These are phyloP conservation scores for Solanum hybrid DNA, from an alignment of 305 asterid genomes.

Conservation along the genomic window DNA sequence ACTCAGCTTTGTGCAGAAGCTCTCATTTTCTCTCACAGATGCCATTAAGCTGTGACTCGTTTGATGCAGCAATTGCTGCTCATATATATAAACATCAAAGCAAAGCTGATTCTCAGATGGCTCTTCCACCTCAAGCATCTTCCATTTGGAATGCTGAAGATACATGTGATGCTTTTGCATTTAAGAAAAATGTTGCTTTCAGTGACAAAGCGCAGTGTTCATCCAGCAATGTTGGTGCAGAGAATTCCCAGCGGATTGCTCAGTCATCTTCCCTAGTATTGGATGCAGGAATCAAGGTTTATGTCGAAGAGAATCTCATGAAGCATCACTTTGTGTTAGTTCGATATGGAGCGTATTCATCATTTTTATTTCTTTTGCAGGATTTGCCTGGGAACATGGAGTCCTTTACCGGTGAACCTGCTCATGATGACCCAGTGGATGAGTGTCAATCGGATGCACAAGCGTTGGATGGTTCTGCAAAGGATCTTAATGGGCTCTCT, in stretches of 20 bases:
- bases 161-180: slow-evolving; percentile 86
- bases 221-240: slow-evolving; percentile 18
- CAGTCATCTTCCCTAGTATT: slow-evolving; percentile 26
- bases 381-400: slow-evolving; percentile 37
- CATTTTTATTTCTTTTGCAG: slow-evolving; percentile 23
- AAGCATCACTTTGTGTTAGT: neutral
- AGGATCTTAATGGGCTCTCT: slow-evolving; percentile 56
- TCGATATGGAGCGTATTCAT: neutral
- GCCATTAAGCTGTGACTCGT: slow-evolving; percentile 80
- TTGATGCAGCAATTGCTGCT: slow-evolving; percentile 97
- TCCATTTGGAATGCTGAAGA: slow-evolving; percentile 96
- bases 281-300: slow-evolving; percentile 43
- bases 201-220: slow-evolving; percentile 17
- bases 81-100: slow-evolving; percentile 72
- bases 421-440: slow-evolving; percentile 29
- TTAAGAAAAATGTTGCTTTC: slow-evolving; percentile 38
- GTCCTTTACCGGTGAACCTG: slow-evolving; percentile 17
- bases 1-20: slow-evolving; percentile 25
- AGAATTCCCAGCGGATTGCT: slow-evolving; percentile 20
- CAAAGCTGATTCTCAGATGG: slow-evolving; percentile 36
- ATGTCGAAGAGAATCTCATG: slow-evolving; percentile 2
- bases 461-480: slow-evolving; percentile 31
- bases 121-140: slow-evolving; percentile 32
- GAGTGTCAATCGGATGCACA: slow-evolving; percentile 22
- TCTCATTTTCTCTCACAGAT: slow-evolving; percentile 41